Evolutionary conservation across 495 filamentous ascomycete species (phyloP), one percentile per base, ranked within the genome.

Genomic region (Hypoxylon fuscum): DNA sequence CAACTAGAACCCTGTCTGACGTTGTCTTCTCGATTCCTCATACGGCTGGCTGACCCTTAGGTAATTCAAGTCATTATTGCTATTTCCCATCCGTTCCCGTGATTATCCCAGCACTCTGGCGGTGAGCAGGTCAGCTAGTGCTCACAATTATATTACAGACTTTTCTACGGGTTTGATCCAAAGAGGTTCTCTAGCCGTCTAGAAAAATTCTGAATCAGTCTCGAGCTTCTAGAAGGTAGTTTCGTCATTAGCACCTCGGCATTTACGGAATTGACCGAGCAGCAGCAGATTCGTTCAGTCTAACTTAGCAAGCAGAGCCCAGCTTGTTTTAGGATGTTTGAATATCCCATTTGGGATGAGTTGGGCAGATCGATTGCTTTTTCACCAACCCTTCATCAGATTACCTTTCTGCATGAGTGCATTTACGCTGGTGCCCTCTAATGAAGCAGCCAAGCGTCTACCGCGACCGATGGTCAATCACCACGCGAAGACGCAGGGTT

Each of bases 371-470:
- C 43, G 38, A 18, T 55, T 45, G 41, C 4, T n/a, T n/a, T n/a
- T n/a, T n/a, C n/a, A n/a, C n/a, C n/a, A n/a, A n/a, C n/a, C n/a
- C n/a, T n/a, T n/a, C n/a, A n/a, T n/a, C n/a, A n/a, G n/a, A n/a
- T n/a, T n/a, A n/a, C n/a, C n/a, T n/a, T n/a, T n/a, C n/a, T n/a
- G n/a, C n/a, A n/a, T n/a, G n/a, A n/a, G n/a, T n/a, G n/a, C n/a
- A n/a, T n/a, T n/a, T n/a, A n/a, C n/a, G n/a, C n/a, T 10, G 40
- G 32, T 25, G 4, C 14, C 7, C 9, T 23, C 31, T 20, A 14
- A 41, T 11, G 41, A 42, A 50, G 45, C 14, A 59, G 37, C 48
- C 27, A 54, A 47, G 48, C 48, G 40, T 20, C 49, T 37, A 49
- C 42, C 18, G 48, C 48, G 48, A 48, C 47, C 48, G 53, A 48